These are phyloP conservation scores for Crithidia mellificae DNA, from an alignment of 208 protist genomes.

Conservation along the genomic window DNA sequence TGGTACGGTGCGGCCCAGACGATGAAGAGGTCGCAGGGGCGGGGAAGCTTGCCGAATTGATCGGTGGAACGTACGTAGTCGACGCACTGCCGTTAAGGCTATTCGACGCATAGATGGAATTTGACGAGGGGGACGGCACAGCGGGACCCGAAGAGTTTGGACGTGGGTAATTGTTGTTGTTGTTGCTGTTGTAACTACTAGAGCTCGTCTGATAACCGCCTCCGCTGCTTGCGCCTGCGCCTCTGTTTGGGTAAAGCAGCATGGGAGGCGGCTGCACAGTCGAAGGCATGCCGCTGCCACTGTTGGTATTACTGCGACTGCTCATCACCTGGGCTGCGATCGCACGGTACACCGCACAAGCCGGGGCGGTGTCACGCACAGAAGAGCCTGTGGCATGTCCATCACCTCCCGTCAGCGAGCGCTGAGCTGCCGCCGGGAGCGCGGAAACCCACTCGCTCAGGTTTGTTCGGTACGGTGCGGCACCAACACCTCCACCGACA, in stretches of 20 bases:
- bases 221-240: neutral
- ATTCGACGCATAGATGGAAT: neutral
- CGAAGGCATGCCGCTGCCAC: too few relatives aligned
- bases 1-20: neutral
- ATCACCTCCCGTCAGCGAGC: neutral
- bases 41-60: neutral
- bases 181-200: too few relatives aligned
- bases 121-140: neutral
- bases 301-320: neutral
- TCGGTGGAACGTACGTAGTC: neutral
- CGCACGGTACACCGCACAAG: neutral
- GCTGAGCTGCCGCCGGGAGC: constrained; percentile 18
- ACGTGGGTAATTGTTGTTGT: neutral
- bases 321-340: neutral
- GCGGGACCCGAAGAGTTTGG: neutral
- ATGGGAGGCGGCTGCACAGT: neutral
- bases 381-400: neutral
- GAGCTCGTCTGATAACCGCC: too few relatives aligned
- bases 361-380: neutral
- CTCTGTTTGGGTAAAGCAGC: neutral
- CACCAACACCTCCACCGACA: too few relatives aligned
- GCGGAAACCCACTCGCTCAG: constrained; percentile 23
- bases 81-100: neutral
- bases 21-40: neutral
- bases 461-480: constrained; percentile 44